Evolutionary conservation across 148 eudicot genomes (phyloP).

Genomic region (Hydrangea macrophylla): DNA sequence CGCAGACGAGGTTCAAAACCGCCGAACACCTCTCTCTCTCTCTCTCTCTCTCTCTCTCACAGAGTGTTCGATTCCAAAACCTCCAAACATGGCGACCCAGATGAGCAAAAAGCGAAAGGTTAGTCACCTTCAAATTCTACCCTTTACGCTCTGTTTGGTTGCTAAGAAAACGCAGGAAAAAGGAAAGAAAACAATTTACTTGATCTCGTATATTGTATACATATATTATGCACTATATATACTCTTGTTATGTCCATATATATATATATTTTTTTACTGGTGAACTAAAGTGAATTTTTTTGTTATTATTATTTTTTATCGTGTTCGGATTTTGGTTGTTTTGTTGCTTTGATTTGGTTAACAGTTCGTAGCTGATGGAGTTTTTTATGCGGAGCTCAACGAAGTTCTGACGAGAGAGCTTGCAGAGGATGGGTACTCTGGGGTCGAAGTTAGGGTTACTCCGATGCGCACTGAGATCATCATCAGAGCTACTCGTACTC

Average conservation of each 20-base stretch:
- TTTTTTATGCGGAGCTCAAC: slow-evolving; percentile 31
- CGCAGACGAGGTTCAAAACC: no score
- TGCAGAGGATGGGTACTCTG: slow-evolving; percentile 37
- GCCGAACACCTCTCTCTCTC: no score
- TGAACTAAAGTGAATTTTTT: no score
- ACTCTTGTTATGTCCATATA: no score
- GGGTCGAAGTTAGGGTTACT: slow-evolving; percentile 32
- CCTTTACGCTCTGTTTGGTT: neutral
- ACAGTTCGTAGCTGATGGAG: slow-evolving; percentile 35
- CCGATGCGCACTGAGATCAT: slow-evolving; percentile 55
- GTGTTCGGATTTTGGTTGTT: neutral
- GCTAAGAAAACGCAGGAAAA: neutral
- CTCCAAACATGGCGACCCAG: slow-evolving; percentile 27
- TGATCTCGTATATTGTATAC: no score
- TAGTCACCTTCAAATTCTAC: neutral
- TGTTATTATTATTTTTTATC: neutral
- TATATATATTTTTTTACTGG: no score
- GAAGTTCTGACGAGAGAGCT: slow-evolving; percentile 34
- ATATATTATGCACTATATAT: no score
- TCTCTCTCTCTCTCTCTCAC: no score
- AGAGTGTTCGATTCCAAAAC: no score
- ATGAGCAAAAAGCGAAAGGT: slow-evolving; percentile 38
- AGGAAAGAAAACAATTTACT: neutral
- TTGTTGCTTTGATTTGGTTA: neutral
- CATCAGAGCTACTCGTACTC: slow-evolving; percentile 54